Conservation (phyloP, 371 early-diverging fungal genomes). For the Choanephora cucurbitarum region DNA sequence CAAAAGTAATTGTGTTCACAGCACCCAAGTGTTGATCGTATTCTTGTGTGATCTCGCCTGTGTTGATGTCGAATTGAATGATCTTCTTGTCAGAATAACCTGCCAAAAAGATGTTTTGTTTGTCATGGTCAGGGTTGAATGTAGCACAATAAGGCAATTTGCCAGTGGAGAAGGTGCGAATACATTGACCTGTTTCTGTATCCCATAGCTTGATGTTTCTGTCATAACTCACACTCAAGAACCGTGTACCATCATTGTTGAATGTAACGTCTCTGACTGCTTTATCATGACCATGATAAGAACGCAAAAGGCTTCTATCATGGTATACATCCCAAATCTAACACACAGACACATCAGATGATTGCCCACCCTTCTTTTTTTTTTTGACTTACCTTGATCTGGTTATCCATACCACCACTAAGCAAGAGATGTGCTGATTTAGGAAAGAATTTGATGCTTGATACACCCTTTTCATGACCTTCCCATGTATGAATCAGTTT, state of each 20-base stretch:
- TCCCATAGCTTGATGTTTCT: conserved; percentile 95
- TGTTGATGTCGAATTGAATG: conserved; percentile 80
- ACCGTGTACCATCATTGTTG: conserved; percentile 80
- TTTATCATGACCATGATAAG: conserved; percentile 90
- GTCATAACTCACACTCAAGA: conserved; percentile 92
- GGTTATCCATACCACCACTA: conserved; percentile 90
- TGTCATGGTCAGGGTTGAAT: conserved; percentile 88
- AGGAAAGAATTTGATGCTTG: conserved; percentile 89
- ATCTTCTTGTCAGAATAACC: conserved; percentile 95
- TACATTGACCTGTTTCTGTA: conserved; percentile 92
- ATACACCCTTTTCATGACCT: conserved; percentile 93
- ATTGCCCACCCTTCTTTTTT: no score
- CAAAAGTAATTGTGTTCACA: conserved; percentile 95
- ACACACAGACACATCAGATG: no score
- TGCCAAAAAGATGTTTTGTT: conserved; percentile 84
- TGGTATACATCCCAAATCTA: conserved; percentile 94
- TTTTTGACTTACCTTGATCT: conserved; percentile 78
- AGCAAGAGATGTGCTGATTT: conserved; percentile 88
- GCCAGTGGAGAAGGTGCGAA: conserved; percentile 74
- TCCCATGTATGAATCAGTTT: conserved; percentile 87
- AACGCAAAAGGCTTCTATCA: conserved; percentile 80
- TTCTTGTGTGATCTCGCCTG: conserved; percentile 87
- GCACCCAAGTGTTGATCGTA: conserved; percentile 97
- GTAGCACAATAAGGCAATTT: conserved; percentile 87
- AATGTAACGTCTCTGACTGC: conserved; percentile 93